These are phyloP conservation scores for Diplodia intermedia DNA, from an alignment of 2,329 filamentous ascomycete species.

Conservation along the genomic window DNA sequence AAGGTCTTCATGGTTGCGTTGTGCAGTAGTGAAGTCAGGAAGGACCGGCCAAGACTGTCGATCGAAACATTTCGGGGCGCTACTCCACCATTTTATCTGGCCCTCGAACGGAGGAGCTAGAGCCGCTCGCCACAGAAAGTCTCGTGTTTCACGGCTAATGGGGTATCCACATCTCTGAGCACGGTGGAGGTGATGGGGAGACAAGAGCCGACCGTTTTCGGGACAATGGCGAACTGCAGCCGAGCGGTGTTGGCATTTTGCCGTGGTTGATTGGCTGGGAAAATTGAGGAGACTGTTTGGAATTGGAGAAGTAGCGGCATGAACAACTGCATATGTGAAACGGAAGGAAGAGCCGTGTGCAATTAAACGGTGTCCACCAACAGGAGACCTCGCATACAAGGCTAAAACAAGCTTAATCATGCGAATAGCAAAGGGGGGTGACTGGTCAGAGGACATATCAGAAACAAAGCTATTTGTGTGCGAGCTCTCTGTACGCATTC, in stretches of 20 bases:
- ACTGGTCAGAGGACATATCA: not conserved
- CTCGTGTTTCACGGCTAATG: constrained; percentile 26
- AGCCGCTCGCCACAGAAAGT: not conserved
- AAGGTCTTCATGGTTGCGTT: constrained; percentile 44
- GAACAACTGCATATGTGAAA: constrained; percentile 13
- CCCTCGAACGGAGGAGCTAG: constrained; percentile 1
- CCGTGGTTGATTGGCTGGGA: constrained; percentile 1
- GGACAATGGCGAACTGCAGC: constrained; percentile 3
- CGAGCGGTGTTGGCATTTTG: not conserved
- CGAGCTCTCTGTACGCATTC: not conserved
- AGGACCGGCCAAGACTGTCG: constrained; percentile 23
- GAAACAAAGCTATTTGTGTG: not conserved
- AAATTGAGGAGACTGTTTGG: not conserved
- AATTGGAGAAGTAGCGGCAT: not conserved
- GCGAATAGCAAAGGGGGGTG: not conserved
- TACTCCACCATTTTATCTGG: constrained; percentile 12
- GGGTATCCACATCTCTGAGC: constrained; percentile 1
- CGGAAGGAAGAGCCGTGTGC: constrained; percentile 25
- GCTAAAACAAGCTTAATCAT: constrained; percentile 25
- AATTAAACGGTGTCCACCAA: constrained; percentile 14
- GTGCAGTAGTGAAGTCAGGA: not conserved
- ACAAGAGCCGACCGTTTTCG: not conserved
- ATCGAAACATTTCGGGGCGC: constrained; percentile 9
- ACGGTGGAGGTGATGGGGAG: not conserved
- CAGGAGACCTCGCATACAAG: not conserved